Evolutionary conservation across 495 filamentous ascomycete species (phyloP).

Genomic region (Podospora pseudopauciseta): DNA sequence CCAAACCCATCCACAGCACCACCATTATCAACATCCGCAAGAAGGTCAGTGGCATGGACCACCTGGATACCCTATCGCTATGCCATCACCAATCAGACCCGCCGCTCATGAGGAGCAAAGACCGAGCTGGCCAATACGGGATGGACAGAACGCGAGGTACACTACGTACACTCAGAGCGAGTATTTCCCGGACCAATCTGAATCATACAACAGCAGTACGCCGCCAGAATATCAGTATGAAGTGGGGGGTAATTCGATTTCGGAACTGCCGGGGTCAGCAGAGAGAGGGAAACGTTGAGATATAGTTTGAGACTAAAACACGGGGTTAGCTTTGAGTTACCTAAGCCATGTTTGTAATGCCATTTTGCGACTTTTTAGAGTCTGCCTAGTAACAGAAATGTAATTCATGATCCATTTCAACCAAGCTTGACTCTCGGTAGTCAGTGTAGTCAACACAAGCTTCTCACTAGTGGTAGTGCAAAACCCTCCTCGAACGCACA

Average conservation of each 20-base stretch:
- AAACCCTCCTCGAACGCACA: no score
- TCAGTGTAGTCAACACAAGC: no score
- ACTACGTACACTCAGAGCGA: neutral
- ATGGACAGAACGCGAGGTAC: slow-evolving; percentile 8
- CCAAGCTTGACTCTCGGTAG: no score
- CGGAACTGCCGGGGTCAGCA: slow-evolving; percentile 7
- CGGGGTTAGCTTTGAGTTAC: no score
- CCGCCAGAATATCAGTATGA: neutral
- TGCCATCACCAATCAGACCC: neutral
- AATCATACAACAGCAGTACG: neutral
- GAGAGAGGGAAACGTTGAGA: slow-evolving; percentile 9
- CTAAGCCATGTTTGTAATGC: no score
- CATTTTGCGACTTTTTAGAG: no score
- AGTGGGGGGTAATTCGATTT: slow-evolving; percentile 2
- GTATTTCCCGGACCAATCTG: neutral
- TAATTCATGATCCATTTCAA: no score
- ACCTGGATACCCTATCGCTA: neutral
- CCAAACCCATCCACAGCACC: neutral
- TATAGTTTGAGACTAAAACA: neutral
- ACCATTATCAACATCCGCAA: neutral
- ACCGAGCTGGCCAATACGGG: slow-evolving; percentile 10
- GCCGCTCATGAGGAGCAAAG: slow-evolving; percentile 7
- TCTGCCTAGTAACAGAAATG: no score
- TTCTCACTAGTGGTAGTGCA: no score
- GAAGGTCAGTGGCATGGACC: neutral